Evolutionary conservation across 108 stramenopile species (phyloP).

Genomic region (Skeletonema marinoi): DNA sequence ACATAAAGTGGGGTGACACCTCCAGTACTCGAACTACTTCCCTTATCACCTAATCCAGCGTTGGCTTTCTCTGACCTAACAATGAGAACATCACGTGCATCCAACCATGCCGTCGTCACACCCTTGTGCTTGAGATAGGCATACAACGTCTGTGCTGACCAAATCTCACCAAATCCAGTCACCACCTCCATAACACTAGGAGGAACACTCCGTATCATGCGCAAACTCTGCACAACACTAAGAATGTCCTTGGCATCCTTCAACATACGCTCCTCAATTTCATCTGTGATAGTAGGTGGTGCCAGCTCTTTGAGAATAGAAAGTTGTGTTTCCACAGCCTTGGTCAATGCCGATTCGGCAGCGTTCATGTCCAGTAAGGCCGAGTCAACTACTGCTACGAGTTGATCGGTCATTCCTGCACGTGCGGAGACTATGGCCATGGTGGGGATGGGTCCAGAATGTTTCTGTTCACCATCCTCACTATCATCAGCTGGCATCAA

Average conservation of each 20-base stretch:
- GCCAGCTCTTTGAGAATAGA: conserved; percentile 54
- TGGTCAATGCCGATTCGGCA: conserved; percentile 44
- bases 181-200: conserved; percentile 82
- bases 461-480: neutral
- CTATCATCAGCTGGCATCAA: neutral
- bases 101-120: conserved; percentile 65
- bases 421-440: conserved; percentile 88
- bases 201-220: conserved; percentile 72
- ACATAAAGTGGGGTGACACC: conserved; percentile 71
- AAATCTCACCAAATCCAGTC: conserved; percentile 91
- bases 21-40: conserved; percentile 58
- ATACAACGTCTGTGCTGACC: conserved; percentile 84
- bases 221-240: conserved; percentile 62
- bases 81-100: conserved; percentile 81
- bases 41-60: conserved; percentile 69
- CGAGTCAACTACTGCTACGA: conserved; percentile 68
- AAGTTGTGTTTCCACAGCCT: conserved; percentile 52
- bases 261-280: conserved; percentile 55
- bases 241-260: conserved; percentile 70
- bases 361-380: conserved; percentile 57
- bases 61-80: conserved; percentile 63
- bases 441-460: conserved; percentile 61
- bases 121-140: conserved; percentile 62
- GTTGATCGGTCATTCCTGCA: conserved; percentile 82
- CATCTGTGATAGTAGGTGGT: conserved; percentile 46